A percentile compares a stretch with the other conserved stretches of the same genome.
Evolutionary conservation across 2,329 filamentous ascomycete species (phyloP).

Genomic region (Venturia asperata): DNA sequence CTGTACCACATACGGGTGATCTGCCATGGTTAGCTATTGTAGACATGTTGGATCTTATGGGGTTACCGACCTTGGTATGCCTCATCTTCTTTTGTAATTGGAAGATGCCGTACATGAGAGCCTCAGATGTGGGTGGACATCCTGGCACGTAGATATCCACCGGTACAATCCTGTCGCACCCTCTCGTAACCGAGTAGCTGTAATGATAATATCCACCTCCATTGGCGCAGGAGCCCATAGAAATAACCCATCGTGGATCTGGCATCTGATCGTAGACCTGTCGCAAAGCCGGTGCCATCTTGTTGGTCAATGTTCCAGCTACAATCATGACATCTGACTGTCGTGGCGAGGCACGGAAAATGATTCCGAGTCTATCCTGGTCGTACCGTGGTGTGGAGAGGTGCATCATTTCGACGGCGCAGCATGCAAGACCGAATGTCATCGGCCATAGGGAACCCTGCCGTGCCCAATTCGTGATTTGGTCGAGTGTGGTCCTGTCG

Average conservation of each 20-base stretch:
- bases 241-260: slow-evolving; percentile 79
- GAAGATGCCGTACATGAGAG: slow-evolving; percentile 58
- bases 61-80: slow-evolving; percentile 34
- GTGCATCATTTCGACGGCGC: slow-evolving; percentile 92
- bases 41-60: too few relatives aligned
- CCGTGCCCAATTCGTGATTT: slow-evolving; percentile 78
- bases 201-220: slow-evolving; percentile 85
- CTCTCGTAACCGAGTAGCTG: slow-evolving; percentile 70
- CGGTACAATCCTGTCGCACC: slow-evolving; percentile 73
- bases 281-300: slow-evolving; percentile 86
- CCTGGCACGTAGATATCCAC: slow-evolving; percentile 79
- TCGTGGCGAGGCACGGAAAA: slow-evolving; percentile 82
- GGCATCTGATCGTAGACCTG: slow-evolving; percentile 97
- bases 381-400: slow-evolving; percentile 87
- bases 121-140: slow-evolving; percentile 53
- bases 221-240: slow-evolving; percentile 80
- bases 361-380: slow-evolving; percentile 82
- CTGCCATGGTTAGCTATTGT: slow-evolving; percentile 20
- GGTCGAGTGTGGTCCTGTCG: slow-evolving; percentile 67
- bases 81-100: slow-evolving; percentile 75
- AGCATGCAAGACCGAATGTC: slow-evolving; percentile 86
- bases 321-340: slow-evolving; percentile 96
- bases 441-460: slow-evolving; percentile 88
- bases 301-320: slow-evolving; percentile 87
- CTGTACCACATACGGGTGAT: slow-evolving; percentile 54